Evolutionary conservation across 257 asterid genomes (phyloP), one percentile per base, ranked within the genome.

Genomic region (Jaltomata sinuosa): DNA sequence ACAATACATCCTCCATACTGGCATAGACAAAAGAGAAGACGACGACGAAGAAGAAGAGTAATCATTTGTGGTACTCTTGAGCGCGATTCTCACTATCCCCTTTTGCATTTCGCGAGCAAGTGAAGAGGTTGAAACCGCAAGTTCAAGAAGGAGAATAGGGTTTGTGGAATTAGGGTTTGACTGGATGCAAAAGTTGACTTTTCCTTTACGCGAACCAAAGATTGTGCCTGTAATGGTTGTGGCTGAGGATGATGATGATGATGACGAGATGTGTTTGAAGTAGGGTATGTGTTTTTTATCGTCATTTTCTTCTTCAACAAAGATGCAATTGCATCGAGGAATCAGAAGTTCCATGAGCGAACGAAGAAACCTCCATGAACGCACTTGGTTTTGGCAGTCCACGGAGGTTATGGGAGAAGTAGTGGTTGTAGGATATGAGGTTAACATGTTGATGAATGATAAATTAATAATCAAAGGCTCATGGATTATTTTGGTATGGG

Each of bases 341-440:
- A 91, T 85, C 65, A 91, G 93, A 65, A 90, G 90, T 82, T 88
- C 86, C 42, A 88, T 78, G 38, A 92, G 79, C 36, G 89, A 81
- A 61, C 94, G 93, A 89, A 92, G 90, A 85, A 90, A 91, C 87
- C 92, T 83, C 96, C 96, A 92, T 29, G 96, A 91, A 27, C 89
- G 86, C 82, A 92, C 93, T 84, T 92, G 96, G 9, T 92, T 92
- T 52, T 92, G 87, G 90, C 96, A 92, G 81, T 92, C 93, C 10
- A 92, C 92, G 79, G 90, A 49, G 81, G 94, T 89, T 77, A 85
- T 72, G 29, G 79, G 84, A 68, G 42, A 4, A 38, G 84, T 50
- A 65, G 76, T 65, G 1, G 40, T 34, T 21, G 76, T 22, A 38
- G 86, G 79, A 83, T 85, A 83, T 59, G 87, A 34, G 67, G 74